Evolutionary conservation across 306 rosid species (phyloP), one percentile per base, ranked within the genome.

Genomic region (Dryas octopetala): DNA sequence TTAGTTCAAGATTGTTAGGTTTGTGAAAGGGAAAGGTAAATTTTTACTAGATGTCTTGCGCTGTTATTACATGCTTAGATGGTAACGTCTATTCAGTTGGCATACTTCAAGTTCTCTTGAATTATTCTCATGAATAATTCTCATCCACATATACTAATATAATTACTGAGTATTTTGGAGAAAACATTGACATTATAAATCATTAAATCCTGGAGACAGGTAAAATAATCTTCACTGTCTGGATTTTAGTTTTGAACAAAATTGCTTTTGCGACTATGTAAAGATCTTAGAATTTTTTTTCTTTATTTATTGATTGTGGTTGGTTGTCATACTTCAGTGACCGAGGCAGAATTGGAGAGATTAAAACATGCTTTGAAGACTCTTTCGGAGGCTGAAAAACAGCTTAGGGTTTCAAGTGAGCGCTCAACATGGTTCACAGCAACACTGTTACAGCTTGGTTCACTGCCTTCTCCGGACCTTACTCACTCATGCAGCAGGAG

Each of bases 371-470:
- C 99, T 81, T 79, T 92, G 87, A 95, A 85, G 91, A 93, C 92
- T 88, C 99, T 95, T 83, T 88, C 98, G 32, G 97, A 89, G 87
- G 93, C 99, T 16, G 96, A 90, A 84, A 95, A 95, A 83, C 99
- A 89, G 88, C 85, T 92, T 28, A 88, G 99, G 79, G 84, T 89
- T 80, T 95, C 99, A 76, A 90, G 90, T 80, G 99, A 92, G 80
- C 97, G 97, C 72, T 89, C 97, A 53, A 95, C 99, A 46, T 95
- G 97, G 99, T 92, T 95, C 87, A 89, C 97, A 57, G 99, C 97
- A 5, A 90, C 99, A 43, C 90, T 95, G 10, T 88, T 95, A 66
- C 99, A 92, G 77, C 99, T 95, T 80, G 96, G 99, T 79, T 92
- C 96, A 53, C 68, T 88, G 74, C 80, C 97, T 80, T 95, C 97